phyloP scores from a whole-genome alignment of 129 eudicot genomes.

The Smallanthus sonchifolius region DNA sequence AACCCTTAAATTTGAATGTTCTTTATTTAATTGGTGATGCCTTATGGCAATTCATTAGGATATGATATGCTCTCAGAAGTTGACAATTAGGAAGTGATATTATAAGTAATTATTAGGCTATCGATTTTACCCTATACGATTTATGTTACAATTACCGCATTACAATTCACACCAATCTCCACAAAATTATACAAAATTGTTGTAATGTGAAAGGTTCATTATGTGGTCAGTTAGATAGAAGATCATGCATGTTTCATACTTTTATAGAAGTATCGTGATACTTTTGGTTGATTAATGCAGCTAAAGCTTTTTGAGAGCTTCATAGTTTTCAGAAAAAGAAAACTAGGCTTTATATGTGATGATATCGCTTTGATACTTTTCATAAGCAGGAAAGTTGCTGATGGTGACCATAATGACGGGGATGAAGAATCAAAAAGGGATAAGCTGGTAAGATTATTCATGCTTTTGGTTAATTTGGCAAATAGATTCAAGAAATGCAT shows the following conservation, averaged over 20 bases:
- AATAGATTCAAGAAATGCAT: too few species aligned
- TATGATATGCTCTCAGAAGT: background rate
- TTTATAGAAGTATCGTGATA: background rate
- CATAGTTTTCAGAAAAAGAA: too few species aligned
- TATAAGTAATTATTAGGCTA: background rate
- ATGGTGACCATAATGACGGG: too few species aligned
- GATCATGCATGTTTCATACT: background rate
- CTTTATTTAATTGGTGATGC: background rate
- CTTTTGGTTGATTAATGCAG: constrained; percentile 34
- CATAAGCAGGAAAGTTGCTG: too few species aligned
- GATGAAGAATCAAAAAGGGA: too few species aligned
- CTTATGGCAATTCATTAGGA: background rate
- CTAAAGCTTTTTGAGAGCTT: constrained; percentile 93
- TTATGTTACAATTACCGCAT: background rate
- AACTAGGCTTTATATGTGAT: too few species aligned
- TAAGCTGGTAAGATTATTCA: too few species aligned
- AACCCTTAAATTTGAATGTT: background rate
- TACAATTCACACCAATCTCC: background rate
- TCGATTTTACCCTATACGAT: too few species aligned
- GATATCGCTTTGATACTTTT: too few species aligned
- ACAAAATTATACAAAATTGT: background rate
- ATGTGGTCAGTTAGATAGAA: background rate
- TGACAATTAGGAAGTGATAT: background rate
- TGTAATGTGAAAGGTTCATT: background rate
- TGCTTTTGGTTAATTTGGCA: too few species aligned